Base-by-base conservation (phyloP, 352 stramenopile species). In the Phytophthora syringae region DNA sequence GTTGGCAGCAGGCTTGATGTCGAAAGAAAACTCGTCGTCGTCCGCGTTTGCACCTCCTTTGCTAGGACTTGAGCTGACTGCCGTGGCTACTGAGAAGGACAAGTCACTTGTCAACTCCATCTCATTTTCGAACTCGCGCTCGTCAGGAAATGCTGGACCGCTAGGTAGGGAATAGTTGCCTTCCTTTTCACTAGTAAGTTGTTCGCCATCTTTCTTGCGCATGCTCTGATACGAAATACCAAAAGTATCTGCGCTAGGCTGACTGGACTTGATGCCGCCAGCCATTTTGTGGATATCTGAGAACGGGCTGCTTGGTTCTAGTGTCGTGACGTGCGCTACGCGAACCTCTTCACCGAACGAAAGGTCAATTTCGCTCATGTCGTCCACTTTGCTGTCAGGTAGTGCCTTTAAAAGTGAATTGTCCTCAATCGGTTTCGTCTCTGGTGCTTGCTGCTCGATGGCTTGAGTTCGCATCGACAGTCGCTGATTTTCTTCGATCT, bases 211-310 rank as follows among this genome's bases (percentile, higher is more conserved):
- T 18, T 74, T 77, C 59, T 77, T 89, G 27, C 50, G 50, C 45
- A 63, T 49, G 25, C 50, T 89, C 36, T 85, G 76, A 49, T 92
- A 92, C 3, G 71, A 70, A 58, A 92, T 92, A 0, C 81, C 84
- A 56, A 92, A 92, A 18, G 36, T 66, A 7, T 64, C 65, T 18
- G 40, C 60, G 6, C 60, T 70, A n/a, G 27, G 24, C 21, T 62
- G 56, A 24, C 7, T 27, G 7, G 40, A 27, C 11, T 52, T 59
- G 13, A 28, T 53, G 5, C 56, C 36, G 2, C 67, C 74, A 34
- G 47, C 51, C 5, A 64, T 43, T 60, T 65, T 73, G 37, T 70
- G 49, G 25, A 68, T 53, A 22, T 76, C 53, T 3, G 48, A 68
- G 10, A 61, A 57, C 18, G 44, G 49, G n/a, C 67, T 63, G 36